Evolutionary conservation across 441 rosid genomes (phyloP).

Genomic region (Aleurites moluccanus): DNA sequence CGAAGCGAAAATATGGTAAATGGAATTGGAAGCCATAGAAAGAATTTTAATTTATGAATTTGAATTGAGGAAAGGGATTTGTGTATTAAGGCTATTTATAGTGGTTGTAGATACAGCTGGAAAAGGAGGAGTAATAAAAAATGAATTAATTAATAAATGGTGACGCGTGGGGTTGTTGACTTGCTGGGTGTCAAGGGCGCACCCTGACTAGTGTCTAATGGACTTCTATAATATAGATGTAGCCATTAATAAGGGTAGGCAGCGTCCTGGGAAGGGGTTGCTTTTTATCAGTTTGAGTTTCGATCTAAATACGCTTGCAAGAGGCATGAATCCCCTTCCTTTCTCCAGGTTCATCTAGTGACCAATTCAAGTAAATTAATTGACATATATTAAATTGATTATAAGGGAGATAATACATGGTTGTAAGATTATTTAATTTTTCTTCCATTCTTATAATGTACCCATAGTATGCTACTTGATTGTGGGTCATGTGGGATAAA

Average conservation of each 20-base stretch:
- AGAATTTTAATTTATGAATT: neutral
- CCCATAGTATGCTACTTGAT: no score
- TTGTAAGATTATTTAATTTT: no score
- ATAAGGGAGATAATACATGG: no score
- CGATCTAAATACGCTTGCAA: neutral
- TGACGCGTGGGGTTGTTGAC: conserved; percentile 27
- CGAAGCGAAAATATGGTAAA: conserved; percentile 26
- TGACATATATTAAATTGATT: no score
- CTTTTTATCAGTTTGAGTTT: neutral
- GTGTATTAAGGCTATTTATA: conserved; percentile 5
- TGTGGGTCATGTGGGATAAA: no score
- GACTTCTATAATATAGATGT: neutral
- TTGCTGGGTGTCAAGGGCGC: neutral
- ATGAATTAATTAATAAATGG: neutral
- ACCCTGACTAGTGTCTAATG: neutral
- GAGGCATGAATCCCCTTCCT: no score
- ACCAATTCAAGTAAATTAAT: neutral
- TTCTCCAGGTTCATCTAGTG: neutral
- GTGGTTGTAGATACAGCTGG: conserved; percentile 24
- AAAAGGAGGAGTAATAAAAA: neutral
- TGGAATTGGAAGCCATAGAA: conserved; percentile 40
- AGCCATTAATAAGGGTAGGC: neutral
- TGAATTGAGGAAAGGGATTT: neutral
- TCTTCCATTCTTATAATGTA: no score
- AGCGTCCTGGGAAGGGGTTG: neutral